Evolutionary conservation across 495 filamentous ascomycete genomes (phyloP), one percentile per base, ranked within the genome.

Genomic region (Aspergillus incahuasiensis): DNA sequence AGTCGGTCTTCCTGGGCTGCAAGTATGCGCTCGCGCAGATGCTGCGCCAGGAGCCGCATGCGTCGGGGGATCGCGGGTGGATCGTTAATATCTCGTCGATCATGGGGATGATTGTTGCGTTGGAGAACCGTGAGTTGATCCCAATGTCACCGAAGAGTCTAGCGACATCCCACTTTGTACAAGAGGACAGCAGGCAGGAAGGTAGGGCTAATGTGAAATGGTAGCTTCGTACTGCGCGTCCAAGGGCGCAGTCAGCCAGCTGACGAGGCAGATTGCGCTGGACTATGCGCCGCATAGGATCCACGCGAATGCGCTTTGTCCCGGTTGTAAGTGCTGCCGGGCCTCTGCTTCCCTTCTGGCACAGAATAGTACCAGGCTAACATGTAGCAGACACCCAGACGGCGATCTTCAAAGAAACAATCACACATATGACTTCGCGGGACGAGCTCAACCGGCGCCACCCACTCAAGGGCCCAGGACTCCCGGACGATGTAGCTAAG

Each of bases 221-320:
- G n/a, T n/a, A n/a, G 72, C 73, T 0, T 64, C 67, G 2, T 85
- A 83, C 54, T 71, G 66, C 19, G 74, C 78, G 0, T 72, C 67
- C 6, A 85, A 83, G 58, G 71, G 70, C 11, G 79, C 76, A 0
- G 75, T 82, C 1, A 67, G 71, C 19, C 63, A 69, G 6, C 55
- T 82, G 5, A 83, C 81, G 0, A 63, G 72, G 51, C 63, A 72
- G 30, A 63, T 76, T 0, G 79, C 78, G 0, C 40, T 80, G 30
- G 80, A 83, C 40, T 82, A 77, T 64, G 77, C 68, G 2, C 48
- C 49, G 16, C 55, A 82, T 40, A 61, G 70, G 12, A 83, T 85
- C 52, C 78, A 83, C 66, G 66, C 63, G 50, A 83, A 84, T 68
- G 74, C 72, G 0, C 57, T 83, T 12, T 79, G 74, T 55, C 82